Conservation (phyloP, 2,329 filamentous ascomycete genomes). For the Fusarium lyarnte region DNA sequence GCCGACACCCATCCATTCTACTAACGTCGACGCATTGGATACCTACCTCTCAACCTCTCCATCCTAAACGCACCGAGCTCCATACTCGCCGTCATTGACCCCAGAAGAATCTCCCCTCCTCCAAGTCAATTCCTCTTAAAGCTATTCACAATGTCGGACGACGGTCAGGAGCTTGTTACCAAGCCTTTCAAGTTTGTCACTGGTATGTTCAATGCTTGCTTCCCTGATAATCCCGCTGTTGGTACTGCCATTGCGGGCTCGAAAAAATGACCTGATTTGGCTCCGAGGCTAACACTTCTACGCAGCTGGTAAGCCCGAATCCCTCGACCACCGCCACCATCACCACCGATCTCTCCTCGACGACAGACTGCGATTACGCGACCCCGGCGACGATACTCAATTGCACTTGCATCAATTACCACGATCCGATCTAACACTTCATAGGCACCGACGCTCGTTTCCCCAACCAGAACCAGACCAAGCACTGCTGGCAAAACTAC, state of each 20-base stretch:
- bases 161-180: slow-evolving; percentile 77
- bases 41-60: slow-evolving; percentile 41
- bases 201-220: slow-evolving; percentile 68
- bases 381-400: slow-evolving; percentile 41
- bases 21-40: slow-evolving; percentile 48
- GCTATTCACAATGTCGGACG: slow-evolving; percentile 83
- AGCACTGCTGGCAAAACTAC: slow-evolving; percentile 99
- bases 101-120: slow-evolving; percentile 38
- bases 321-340: slow-evolving; percentile 14
- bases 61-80: slow-evolving; percentile 46
- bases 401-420: slow-evolving; percentile 27
- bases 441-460: slow-evolving; percentile 98
- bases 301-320: slow-evolving; percentile 55
- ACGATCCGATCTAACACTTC: slow-evolving; percentile 30
- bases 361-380: slow-evolving; percentile 27
- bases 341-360: slow-evolving; percentile 27
- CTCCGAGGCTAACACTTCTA: slow-evolving; percentile 55
- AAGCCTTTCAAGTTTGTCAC: slow-evolving; percentile 99
- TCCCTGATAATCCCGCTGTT: slow-evolving; percentile 50
- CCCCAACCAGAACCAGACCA: slow-evolving; percentile 97
- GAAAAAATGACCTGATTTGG: slow-evolving; percentile 50
- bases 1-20: slow-evolving; percentile 31
- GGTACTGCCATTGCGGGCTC: slow-evolving; percentile 41
- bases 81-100: slow-evolving; percentile 50
- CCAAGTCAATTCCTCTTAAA: slow-evolving; percentile 38